phyloP scores from a whole-genome alignment of 176 grass and related monocot species.

The Juncus effusus region DNA sequence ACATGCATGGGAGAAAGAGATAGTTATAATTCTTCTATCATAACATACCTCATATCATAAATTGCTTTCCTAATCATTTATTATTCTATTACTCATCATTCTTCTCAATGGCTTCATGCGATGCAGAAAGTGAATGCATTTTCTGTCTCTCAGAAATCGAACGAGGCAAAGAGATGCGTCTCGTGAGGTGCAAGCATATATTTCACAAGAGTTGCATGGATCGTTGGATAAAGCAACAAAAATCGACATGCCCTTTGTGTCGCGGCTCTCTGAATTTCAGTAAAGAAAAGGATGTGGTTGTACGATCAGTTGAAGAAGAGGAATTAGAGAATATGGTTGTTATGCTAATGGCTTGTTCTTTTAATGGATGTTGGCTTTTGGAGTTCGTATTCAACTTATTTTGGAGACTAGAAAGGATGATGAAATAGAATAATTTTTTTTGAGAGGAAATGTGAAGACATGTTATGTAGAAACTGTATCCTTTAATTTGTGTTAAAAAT shows the following conservation, averaged over 20 bases:
- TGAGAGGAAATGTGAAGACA: too few species aligned
- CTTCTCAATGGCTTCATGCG: background rate
- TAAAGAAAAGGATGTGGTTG: too few species aligned
- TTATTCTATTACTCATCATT: too few species aligned
- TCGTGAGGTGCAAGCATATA: background rate
- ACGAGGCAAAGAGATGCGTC: background rate
- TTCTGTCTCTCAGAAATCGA: conserved; percentile 14
- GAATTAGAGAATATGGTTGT: background rate
- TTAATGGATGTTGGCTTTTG: background rate
- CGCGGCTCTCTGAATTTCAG: background rate
- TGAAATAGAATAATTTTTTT: background rate
- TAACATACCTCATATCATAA: too few species aligned
- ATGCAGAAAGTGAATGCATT: background rate
- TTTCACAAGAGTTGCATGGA: conserved; percentile 14
- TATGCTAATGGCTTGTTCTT: background rate
- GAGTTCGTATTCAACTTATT: conserved; percentile 4
- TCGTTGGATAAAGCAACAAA: background rate
- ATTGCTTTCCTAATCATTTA: too few species aligned
- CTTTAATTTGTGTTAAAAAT: too few species aligned
- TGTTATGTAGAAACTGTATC: too few species aligned
- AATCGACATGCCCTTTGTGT: conserved; percentile 7
- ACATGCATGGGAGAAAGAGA: too few species aligned
- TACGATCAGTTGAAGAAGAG: background rate
- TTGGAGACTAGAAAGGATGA: background rate
- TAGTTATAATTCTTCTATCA: too few species aligned